Percentiles rank a stretch among this genome's conserved stretches.
phyloP scores from a whole-genome alignment of 2,329 filamentous ascomycete species.

The Cercospora zeina region DNA sequence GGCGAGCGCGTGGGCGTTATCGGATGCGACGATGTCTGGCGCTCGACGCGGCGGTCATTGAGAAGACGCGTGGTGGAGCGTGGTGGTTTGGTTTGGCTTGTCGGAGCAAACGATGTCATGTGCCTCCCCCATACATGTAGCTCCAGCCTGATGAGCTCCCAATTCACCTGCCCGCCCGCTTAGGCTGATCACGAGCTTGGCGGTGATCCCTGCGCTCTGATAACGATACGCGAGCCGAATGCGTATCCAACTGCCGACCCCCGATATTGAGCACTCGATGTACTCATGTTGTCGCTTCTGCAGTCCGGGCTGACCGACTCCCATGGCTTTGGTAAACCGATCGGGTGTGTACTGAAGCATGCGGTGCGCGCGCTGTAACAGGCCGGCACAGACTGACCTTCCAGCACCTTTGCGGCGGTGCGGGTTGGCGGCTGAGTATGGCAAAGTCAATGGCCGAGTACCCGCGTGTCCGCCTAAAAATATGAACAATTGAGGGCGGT shows the following conservation, averaged over 20 bases:
- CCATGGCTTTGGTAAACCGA: neutral
- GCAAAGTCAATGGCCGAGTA: neutral
- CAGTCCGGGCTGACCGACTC: too few species aligned
- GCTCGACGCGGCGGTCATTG: neutral
- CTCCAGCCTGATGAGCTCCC: neutral
- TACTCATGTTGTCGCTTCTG: neutral
- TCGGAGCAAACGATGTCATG: conserved; percentile 9
- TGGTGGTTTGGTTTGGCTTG: neutral
- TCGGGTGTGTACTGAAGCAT: neutral
- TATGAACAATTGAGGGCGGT: neutral
- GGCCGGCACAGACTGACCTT: neutral
- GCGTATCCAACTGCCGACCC: neutral
- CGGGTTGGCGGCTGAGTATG: conserved; percentile 4
- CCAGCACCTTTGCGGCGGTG: neutral
- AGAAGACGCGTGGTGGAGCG: neutral
- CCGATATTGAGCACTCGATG: neutral
- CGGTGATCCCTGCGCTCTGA: neutral
- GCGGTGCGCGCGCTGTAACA: neutral
- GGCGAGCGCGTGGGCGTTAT: conserved; percentile 4
- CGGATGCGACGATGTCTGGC: conserved; percentile 3
- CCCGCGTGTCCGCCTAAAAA: conserved; percentile 9
- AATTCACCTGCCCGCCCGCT: neutral
- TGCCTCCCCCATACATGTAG: neutral
- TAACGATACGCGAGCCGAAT: neutral
- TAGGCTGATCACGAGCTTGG: neutral